These are phyloP conservation scores for Euphorbia lathyris DNA, from an alignment of 345 rosid genomes.

Conservation along the genomic window DNA sequence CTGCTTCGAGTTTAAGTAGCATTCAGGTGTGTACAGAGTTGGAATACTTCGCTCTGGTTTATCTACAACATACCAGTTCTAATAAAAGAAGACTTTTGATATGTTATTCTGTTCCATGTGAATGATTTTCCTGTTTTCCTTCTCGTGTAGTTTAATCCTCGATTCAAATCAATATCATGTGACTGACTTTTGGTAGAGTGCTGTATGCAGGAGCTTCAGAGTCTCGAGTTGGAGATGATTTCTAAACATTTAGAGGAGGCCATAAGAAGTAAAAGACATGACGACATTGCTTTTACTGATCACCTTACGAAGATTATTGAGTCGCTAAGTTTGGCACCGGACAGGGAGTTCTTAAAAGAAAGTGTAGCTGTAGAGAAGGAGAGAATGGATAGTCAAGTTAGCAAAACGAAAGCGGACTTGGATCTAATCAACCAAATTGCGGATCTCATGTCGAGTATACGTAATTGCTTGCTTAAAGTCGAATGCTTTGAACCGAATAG, in stretches of 20 bases:
- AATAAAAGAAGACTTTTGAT: neutral
- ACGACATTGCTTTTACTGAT: constrained; percentile 40
- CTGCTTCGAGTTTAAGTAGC: constrained; percentile 40
- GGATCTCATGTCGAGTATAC: constrained; percentile 57
- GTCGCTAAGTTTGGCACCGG: constrained; percentile 53
- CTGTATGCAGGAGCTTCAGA: constrained; percentile 59
- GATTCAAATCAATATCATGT: constrained; percentile 15
- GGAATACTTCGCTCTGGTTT: neutral
- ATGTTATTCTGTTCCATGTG: constrained; percentile 3
- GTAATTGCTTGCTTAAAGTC: constrained; percentile 58
- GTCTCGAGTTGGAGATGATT: constrained; percentile 46
- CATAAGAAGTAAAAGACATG: constrained; percentile 47
- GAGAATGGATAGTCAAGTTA: constrained; percentile 42
- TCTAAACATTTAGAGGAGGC: constrained; percentile 48
- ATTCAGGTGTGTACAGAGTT: constrained; percentile 52
- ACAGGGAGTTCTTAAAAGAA: constrained; percentile 69
- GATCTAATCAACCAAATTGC: constrained; percentile 45
- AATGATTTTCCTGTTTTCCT: constrained; percentile 2
- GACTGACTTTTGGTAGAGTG: constrained; percentile 36
- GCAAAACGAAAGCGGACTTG: constrained; percentile 33
- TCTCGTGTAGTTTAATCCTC: constrained; percentile 2
- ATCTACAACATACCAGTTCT: neutral
- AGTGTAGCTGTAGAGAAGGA: constrained; percentile 80
- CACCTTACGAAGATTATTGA: constrained; percentile 50
- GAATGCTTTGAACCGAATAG: constrained; percentile 51